phyloP scores from a whole-genome alignment of 768 basidiomycete genomes.

The Hypholoma fasciculare region DNA sequence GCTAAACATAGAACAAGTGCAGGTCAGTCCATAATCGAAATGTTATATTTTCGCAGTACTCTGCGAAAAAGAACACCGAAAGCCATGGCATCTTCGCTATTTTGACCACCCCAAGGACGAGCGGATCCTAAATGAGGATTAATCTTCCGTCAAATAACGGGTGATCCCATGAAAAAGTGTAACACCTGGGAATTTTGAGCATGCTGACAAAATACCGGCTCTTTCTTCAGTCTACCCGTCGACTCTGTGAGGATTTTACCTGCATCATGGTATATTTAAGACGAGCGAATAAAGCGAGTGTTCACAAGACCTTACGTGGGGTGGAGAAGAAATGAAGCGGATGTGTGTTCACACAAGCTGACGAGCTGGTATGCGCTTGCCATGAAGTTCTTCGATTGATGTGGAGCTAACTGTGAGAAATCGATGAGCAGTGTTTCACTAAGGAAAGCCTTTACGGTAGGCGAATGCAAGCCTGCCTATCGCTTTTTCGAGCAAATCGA shows the following conservation, averaged over 20 bases:
- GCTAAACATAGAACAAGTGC: no score
- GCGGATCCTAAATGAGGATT: not conserved
- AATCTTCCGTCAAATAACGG: not conserved
- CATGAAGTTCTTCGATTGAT: no score
- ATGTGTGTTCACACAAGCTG: not conserved
- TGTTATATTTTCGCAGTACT: not conserved
- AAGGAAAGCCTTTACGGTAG: no score
- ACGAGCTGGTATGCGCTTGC: no score
- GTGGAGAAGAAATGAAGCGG: not conserved
- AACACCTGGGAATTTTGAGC: not conserved
- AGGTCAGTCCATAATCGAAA: not conserved
- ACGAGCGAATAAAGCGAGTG: not conserved
- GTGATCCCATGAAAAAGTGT: conserved; percentile 3
- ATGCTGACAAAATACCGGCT: not conserved
- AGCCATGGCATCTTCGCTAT: not conserved
- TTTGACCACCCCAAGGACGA: not conserved
- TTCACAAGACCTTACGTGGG: not conserved
- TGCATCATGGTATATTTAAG: not conserved
- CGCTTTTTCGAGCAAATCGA: no score
- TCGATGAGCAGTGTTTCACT: no score
- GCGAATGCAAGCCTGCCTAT: no score
- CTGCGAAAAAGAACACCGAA: conserved; percentile 1
- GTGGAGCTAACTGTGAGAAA: no score
- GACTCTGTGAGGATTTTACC: no score
- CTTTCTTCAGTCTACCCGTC: not conserved